A percentile compares a stretch with the other conserved stretches of the same genome.
These are phyloP conservation scores for Mortierella sp. DNA, from an alignment of 371 early-diverging fungal genomes.

Conservation along the genomic window DNA sequence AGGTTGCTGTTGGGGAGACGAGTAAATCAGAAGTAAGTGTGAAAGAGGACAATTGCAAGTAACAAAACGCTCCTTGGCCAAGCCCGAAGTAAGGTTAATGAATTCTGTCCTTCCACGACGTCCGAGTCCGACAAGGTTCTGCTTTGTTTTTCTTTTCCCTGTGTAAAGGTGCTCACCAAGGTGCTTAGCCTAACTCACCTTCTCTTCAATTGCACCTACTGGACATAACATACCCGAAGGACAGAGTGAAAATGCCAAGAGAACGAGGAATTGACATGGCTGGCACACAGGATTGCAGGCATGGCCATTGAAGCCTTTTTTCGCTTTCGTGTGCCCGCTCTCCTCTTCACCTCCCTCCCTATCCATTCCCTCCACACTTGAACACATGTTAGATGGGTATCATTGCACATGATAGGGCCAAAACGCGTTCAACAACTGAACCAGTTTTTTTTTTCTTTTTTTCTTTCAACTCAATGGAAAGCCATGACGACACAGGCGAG, in stretches of 20 bases:
- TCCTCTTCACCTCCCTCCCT: neutral
- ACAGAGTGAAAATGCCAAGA: neutral
- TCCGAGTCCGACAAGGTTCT: slow-evolving; percentile 1
- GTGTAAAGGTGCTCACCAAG: neutral
- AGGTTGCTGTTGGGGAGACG: neutral
- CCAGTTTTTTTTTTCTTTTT: neutral
- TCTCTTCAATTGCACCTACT: neutral
- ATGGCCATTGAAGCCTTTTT: neutral
- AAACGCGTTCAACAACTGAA: neutral
- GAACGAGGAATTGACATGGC: neutral
- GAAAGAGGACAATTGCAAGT: neutral
- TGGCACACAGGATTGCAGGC: neutral
- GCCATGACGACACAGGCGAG: neutral
- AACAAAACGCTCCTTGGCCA: neutral
- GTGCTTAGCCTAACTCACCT: neutral
- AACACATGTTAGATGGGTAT: neutral
- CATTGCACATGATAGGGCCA: slow-evolving; percentile 1
- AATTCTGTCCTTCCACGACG: neutral
- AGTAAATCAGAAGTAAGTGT: too few species aligned
- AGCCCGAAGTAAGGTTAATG: slow-evolving; percentile 9
- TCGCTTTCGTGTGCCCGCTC: neutral
- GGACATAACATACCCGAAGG: neutral
- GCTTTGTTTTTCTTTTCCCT: neutral
- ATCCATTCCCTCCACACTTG: neutral
- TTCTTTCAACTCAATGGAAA: neutral